Evolutionary conservation across 2,329 filamentous ascomycete species (phyloP).

Genomic region (Fusarium keratoplasticum): DNA sequence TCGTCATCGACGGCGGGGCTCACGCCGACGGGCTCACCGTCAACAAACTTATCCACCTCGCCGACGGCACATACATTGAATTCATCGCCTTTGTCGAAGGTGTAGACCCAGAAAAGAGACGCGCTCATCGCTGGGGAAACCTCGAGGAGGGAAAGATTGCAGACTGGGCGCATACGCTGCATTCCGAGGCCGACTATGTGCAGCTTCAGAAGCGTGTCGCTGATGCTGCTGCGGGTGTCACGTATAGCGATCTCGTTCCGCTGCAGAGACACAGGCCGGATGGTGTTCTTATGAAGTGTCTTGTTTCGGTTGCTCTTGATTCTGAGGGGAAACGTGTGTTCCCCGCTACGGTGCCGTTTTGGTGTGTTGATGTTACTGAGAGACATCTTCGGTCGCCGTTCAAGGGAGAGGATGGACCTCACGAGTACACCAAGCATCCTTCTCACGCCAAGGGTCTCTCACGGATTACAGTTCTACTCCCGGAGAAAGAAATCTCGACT

Average conservation of each 20-base stretch:
- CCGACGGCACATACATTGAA: conserved; percentile 75
- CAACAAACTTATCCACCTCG: conserved; percentile 72
- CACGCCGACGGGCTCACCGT: conserved; percentile 71
- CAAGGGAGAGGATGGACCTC: conserved; percentile 23
- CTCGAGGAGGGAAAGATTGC: conserved; percentile 62
- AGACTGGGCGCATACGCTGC: conserved; percentile 70
- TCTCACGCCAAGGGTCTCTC: conserved; percentile 64
- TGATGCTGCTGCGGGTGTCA: conserved; percentile 48
- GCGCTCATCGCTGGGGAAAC: conserved; percentile 69
- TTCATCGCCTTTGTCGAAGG: conserved; percentile 70
- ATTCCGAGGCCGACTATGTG: conserved; percentile 49
- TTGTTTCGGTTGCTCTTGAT: conserved; percentile 59
- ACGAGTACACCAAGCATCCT: conserved; percentile 56
- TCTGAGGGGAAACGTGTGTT: conserved; percentile 40
- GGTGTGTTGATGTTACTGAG: conserved; percentile 72
- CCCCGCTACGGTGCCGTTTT: conserved; percentile 70
- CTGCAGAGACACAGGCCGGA: conserved; percentile 68
- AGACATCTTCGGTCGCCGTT: conserved; percentile 67
- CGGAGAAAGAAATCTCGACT: conserved; percentile 26
- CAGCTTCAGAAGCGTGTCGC: conserved; percentile 52
- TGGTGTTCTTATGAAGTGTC: conserved; percentile 69
- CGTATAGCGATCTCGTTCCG: conserved; percentile 60
- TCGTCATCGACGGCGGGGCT: conserved; percentile 68
- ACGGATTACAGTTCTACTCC: conserved; percentile 54
- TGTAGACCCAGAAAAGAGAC: conserved; percentile 52